phyloP scores from a whole-genome alignment of 768 basidiomycete species.

The Russula brevipes region DNA sequence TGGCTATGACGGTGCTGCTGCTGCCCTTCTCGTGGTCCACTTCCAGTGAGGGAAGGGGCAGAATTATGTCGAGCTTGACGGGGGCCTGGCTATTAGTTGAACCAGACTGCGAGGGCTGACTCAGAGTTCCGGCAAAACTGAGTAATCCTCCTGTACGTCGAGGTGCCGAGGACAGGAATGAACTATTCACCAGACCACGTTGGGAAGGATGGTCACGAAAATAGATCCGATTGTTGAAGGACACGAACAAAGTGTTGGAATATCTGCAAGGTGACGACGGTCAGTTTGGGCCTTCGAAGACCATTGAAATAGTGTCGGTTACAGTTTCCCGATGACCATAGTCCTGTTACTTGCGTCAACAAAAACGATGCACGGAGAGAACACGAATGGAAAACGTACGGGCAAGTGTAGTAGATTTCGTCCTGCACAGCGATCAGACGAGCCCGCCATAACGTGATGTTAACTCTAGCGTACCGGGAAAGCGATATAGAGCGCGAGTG shows the following conservation, averaged over 20 bases:
- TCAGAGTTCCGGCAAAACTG: not conserved
- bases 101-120: not conserved
- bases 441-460: not conserved
- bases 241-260: conserved; percentile 7
- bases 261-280: not conserved
- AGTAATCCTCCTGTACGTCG: not conserved
- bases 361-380: not conserved
- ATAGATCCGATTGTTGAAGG: conserved; percentile 6
- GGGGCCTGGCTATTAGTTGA: not conserved
- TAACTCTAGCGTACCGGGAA: conserved; percentile 4
- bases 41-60: not conserved
- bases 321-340: conserved; percentile 25
- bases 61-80: not conserved
- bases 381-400: not conserved
- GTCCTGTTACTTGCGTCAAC: conserved; percentile 15
- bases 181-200: too few relatives aligned
- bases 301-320: not conserved
- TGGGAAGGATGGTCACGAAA: not conserved
- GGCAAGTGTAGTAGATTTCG: conserved; percentile 6
- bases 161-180: not conserved
- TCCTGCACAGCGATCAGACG: not conserved
- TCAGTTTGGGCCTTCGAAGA: not conserved
- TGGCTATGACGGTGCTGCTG: not conserved
- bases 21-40: not conserved
- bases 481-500: conserved; percentile 10